Base-by-base conservation (phyloP, 805 yeast species). In the Teunomyces tritomae region DNA sequence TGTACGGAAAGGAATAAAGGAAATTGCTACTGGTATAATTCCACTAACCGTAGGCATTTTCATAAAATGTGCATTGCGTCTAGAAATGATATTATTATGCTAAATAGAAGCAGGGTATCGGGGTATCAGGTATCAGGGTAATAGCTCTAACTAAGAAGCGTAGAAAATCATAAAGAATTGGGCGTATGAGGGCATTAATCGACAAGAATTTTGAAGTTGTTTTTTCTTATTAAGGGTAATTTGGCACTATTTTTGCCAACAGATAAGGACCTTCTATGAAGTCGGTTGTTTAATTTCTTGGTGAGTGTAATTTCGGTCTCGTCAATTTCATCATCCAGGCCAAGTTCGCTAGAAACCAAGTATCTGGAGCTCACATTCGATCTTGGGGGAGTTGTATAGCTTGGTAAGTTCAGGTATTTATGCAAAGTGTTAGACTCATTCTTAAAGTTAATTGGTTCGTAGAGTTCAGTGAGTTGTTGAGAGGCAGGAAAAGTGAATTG, bases 241-340 rank as follows among this genome's bases (percentile, higher is more conserved):
- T 71, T 71, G 39, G 67, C 57, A 32, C 62, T 67, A 53, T 71
- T 71, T 37, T 63, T 67, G 1, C 76, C 76, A 24, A 69, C 71
- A 17, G 75, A 70, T 54, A 64, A 54, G 20, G 73, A 63, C 43
- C 76, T 58, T 45, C 59, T 63, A 47, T 63, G 67, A 10, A 40
- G 34, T 24, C 39, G 32, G 14, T 28, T 28, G 30, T 36, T 14
- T 33, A 43, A 45, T 27, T 45, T 50, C 17, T 26, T 46, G 27
- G 26, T 8, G 43, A 47, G 46, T n/a, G 46, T 47, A 14, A 45
- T 41, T 47, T 58, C 64, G 20, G 58, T 33, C 26, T 60, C 63
- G 49, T 57, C 63, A n/a, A 48, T 49, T 11, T 54, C 58, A 4
- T 48, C 52, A 17, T 43, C 49, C 29, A 33, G 28, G 24, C 26